A percentile compares a stretch with the other conserved stretches of the same genome.
Evolutionary conservation across 345 rosid genomes (phyloP).

Genomic region (Pugionium cornutum): DNA sequence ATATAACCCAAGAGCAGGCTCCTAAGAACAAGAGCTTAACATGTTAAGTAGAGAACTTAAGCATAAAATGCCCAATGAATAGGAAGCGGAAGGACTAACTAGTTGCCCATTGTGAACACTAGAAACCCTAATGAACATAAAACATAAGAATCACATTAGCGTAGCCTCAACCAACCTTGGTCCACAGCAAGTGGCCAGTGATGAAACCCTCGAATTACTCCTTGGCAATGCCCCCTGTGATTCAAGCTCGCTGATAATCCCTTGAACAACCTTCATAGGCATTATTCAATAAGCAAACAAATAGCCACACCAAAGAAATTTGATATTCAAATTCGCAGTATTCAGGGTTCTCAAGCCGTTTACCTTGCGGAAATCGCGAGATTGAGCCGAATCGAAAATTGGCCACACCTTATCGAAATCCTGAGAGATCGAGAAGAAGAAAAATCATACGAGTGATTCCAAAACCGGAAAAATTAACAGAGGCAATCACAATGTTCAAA

Average conservation of each 20-base stretch:
- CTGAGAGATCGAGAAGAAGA: conserved; percentile 55
- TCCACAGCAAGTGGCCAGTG: conserved; percentile 99
- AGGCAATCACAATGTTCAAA: background rate
- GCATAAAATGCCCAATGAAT: conserved; percentile 2
- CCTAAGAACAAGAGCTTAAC: no score
- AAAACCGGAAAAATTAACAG: background rate
- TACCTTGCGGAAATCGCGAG: conserved; percentile 97
- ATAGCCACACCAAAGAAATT: conserved; percentile 6
- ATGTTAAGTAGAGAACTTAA: background rate
- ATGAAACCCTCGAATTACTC: conserved; percentile 98
- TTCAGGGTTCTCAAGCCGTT: background rate
- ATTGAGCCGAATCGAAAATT: conserved; percentile 98
- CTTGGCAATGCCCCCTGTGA: conserved; percentile 98
- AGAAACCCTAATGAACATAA: conserved; percentile 4
- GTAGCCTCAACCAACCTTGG: conserved; percentile 61
- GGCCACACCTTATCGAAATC: conserved; percentile 99
- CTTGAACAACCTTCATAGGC: conserved; percentile 82
- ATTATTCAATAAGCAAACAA: conserved; percentile 13
- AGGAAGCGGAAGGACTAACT: conserved; percentile 6
- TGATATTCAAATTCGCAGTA: conserved; percentile 1
- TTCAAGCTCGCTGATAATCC: conserved; percentile 95
- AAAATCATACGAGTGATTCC: conserved; percentile 23
- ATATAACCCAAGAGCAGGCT: background rate
- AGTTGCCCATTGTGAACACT: conserved; percentile 2
- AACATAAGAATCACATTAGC: conserved; percentile 16